Evolutionary conservation across 495 filamentous ascomycete species (phyloP), one percentile per base, ranked within the genome.

Genomic region (Xylaria cubensis): DNA sequence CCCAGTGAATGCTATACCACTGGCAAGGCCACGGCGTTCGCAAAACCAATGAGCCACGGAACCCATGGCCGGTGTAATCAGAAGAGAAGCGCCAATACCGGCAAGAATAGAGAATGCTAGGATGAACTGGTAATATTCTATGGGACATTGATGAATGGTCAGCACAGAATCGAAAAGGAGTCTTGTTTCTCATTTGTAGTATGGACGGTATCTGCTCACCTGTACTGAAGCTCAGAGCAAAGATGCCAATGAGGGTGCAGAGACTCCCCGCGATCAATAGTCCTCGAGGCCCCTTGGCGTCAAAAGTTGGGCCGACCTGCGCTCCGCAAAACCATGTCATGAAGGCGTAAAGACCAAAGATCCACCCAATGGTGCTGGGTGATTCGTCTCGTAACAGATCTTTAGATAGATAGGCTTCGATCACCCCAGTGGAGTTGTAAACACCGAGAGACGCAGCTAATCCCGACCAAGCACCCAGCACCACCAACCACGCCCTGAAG

Each of bases 31-130:
- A 1, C 90, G 84, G 19, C 87, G 86, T 5, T 73, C 74, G 64
- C 89, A 82, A 78, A 92, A 92, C 85, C 88, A 91, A 79, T 91
- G 90, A 48, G 88, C 88, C 1, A 92, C 84, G 13, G 87, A 83
- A 2, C 87, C 86, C 71, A 90, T 86, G 0, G 88, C 82, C 0
- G 89, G 87, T 0, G 87, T 87, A 7, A 90, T 90, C 9, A 92
- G 79, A n/a, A 90, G 78, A 0, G 90, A 89, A 26, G 86, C 83
- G 0, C 86, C 86, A 6, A 86, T 72, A 4, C 90, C 90, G 5
- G 85, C 84, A 9, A 91, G 76, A 0, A 91, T 72, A 1, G 86
- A 84, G 48, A 90, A 88, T 13, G 86, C 85, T 1, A 92, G 84
- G 74, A 92, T 85, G 76, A 91, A 91, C 42, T 92, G 90, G 83